Evolutionary conservation across 441 rosid genomes (phyloP).

Genomic region (Codiaeum variegatum): DNA sequence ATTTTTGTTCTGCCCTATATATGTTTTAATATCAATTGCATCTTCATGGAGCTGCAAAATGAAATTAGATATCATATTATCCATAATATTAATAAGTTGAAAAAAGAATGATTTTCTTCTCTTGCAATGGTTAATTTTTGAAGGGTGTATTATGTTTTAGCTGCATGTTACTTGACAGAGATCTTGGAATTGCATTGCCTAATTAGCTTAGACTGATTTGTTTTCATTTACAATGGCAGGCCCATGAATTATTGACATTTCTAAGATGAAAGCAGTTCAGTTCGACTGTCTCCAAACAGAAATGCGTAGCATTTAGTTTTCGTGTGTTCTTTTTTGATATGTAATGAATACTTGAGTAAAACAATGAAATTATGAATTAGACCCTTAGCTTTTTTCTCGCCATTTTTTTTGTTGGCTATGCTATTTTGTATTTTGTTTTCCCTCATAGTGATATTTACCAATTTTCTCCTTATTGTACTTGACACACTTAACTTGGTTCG

Average conservation of each 20-base stretch:
- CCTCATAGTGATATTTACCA: too few relatives aligned
- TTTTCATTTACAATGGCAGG: slow-evolving; percentile 21
- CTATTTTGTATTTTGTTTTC: not conserved
- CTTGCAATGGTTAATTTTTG: not conserved
- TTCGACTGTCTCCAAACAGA: slow-evolving; percentile 1
- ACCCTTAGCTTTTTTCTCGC: not conserved
- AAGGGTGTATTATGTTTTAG: not conserved
- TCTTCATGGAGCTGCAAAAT: not conserved
- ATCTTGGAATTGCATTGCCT: not conserved
- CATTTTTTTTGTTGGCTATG: not conserved
- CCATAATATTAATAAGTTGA: not conserved
- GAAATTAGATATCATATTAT: not conserved
- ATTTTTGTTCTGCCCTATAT: not conserved
- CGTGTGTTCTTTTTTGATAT: not conserved
- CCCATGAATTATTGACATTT: not conserved
- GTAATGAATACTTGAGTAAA: not conserved
- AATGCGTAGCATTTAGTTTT: slow-evolving; percentile 14
- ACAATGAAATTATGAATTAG: slow-evolving; percentile 3
- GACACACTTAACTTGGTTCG: too few relatives aligned
- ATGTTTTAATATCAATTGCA: not conserved
- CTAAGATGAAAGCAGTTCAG: not conserved
- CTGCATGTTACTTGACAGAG: not conserved
- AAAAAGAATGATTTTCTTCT: not conserved
- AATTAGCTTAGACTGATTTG: not conserved
- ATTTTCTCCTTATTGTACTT: too few relatives aligned